A percentile compares a stretch with the other conserved stretches of the same genome.
phyloP scores from a whole-genome alignment of 139 green algal species.

The Tetraselmis striata region DNA sequence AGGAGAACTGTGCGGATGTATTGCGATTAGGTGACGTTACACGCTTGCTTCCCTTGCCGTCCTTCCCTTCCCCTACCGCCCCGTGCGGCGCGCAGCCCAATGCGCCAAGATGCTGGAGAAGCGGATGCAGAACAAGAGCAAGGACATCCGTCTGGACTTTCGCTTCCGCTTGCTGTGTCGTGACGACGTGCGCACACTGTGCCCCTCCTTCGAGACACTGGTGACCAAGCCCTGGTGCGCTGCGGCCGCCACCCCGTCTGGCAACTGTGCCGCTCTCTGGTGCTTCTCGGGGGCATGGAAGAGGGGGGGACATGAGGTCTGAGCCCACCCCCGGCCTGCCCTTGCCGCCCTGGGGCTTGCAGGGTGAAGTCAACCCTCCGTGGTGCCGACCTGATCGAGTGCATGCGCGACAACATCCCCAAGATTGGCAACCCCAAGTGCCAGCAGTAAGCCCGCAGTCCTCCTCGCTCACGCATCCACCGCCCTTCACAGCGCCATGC shows the following conservation, averaged over 20 bases:
- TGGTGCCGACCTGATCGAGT: background rate
- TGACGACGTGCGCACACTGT: background rate
- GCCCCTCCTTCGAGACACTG: background rate
- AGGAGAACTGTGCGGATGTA: no score
- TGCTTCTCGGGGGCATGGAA: no score
- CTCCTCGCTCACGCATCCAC: no score
- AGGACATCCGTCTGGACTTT: conserved; percentile 7
- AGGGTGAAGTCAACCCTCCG: background rate
- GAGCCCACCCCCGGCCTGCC: no score
- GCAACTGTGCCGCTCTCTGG: no score
- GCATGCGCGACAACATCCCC: background rate
- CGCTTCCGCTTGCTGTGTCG: background rate
- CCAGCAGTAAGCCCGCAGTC: background rate
- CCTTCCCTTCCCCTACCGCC: no score
- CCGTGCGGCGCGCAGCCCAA: background rate
- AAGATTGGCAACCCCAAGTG: background rate
- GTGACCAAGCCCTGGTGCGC: background rate
- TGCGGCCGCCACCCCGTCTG: background rate
- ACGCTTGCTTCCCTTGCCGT: background rate
- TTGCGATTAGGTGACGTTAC: no score
- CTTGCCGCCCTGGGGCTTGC: no score
- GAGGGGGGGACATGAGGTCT: no score
- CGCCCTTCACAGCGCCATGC: background rate
- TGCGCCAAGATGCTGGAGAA: background rate
- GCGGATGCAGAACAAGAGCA: background rate